Evolutionary conservation across 2,329 filamentous ascomycete species (phyloP).

Genomic region (Blastomyces silverae): DNA sequence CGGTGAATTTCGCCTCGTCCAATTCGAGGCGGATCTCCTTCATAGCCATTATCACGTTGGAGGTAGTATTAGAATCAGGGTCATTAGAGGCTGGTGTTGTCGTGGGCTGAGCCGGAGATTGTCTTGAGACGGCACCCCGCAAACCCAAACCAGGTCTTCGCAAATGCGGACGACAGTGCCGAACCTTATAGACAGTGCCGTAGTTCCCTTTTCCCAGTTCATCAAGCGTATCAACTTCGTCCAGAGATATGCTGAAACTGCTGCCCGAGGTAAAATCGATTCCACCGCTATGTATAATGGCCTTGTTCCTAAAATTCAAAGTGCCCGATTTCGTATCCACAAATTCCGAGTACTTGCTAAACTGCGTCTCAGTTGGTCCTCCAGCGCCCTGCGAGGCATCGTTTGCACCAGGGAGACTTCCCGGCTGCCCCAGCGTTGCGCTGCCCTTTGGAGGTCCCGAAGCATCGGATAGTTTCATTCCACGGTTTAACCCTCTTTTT

Average conservation of each 20-base stretch:
- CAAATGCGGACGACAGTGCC: slow-evolving; percentile 66
- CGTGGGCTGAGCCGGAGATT: slow-evolving; percentile 20
- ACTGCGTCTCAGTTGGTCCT: slow-evolving; percentile 39
- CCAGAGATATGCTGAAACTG: slow-evolving; percentile 87
- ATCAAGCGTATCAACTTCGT: slow-evolving; percentile 87
- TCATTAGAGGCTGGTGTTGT: slow-evolving; percentile 27
- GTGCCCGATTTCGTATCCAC: slow-evolving; percentile 89
- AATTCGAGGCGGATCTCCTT: slow-evolving; percentile 95
- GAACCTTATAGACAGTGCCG: slow-evolving; percentile 94
- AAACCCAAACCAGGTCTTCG: slow-evolving; percentile 55
- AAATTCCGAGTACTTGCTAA: slow-evolving; percentile 69
- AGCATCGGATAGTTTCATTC: slow-evolving; percentile 46
- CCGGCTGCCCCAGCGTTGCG: neutral
- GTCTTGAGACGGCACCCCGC: slow-evolving; percentile 36
- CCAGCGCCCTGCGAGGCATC: neutral
- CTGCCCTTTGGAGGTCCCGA: slow-evolving; percentile 26
- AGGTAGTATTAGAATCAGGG: slow-evolving; percentile 25
- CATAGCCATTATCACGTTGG: slow-evolving; percentile 91
- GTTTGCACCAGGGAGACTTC: neutral
- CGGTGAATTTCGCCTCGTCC: slow-evolving; percentile 92
- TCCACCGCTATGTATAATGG: slow-evolving; percentile 77
- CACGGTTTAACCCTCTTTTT: slow-evolving; percentile 43
- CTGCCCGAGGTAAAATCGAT: slow-evolving; percentile 88
- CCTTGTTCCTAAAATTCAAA: slow-evolving; percentile 87
- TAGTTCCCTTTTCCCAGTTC: slow-evolving; percentile 98